Evolutionary conservation across 345 rosid genomes (phyloP).

Genomic region (Carallia brachiata): DNA sequence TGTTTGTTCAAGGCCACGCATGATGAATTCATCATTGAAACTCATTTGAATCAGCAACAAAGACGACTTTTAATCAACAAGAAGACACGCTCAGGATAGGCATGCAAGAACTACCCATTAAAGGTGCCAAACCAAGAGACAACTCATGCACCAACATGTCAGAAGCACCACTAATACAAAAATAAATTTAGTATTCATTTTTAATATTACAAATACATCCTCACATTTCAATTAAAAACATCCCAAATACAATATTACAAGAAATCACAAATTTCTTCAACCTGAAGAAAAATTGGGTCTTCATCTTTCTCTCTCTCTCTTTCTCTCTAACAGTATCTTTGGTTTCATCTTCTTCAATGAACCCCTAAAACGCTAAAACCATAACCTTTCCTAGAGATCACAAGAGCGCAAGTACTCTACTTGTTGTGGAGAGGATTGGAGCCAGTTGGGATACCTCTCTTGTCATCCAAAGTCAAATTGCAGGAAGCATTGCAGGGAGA

Average conservation of each 20-base stretch:
- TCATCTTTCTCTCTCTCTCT: not conserved
- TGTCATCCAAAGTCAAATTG: conserved; percentile 30
- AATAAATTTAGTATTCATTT: not conserved
- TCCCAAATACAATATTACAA: not conserved
- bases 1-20: not conserved
- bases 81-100: conserved; percentile 7
- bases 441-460: conserved; percentile 44
- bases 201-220: not conserved
- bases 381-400: not conserved
- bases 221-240: conserved; percentile 6
- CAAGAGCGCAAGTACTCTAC: not conserved
- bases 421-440: conserved; percentile 47
- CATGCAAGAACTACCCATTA: conserved; percentile 3
- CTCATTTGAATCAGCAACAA: not conserved
- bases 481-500: conserved; percentile 21
- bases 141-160: conserved; percentile 34
- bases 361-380: not conserved
- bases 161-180: not conserved
- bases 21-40: conserved; percentile 7
- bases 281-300: not conserved
- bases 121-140: conserved; percentile 19
- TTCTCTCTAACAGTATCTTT: not conserved
- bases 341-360: not conserved
- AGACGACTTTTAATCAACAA: not conserved
- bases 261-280: not conserved